phyloP scores from a whole-genome alignment of 805 yeast species.

The Metschnikowia bowlesiae region DNA sequence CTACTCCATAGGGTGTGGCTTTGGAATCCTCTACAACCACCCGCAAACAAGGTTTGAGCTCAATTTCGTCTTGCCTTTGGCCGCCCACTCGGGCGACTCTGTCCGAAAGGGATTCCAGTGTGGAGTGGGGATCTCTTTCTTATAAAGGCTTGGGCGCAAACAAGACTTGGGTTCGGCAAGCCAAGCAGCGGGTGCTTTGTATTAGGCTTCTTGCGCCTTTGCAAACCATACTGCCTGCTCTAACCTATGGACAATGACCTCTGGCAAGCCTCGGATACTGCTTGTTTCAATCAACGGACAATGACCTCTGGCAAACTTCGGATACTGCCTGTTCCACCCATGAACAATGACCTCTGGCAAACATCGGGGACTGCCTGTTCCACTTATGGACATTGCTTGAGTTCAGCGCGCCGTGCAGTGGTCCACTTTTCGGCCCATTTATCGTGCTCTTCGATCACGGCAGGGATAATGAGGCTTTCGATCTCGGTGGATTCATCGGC shows the following conservation, averaged over 20 bases:
- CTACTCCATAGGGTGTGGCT: constrained; percentile 40
- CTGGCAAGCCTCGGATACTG: no score
- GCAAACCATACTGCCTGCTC: no score
- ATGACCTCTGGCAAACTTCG: no score
- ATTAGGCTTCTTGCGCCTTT: no score
- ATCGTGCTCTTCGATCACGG: constrained; percentile 59
- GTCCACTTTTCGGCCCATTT: constrained; percentile 45
- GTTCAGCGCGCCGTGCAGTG: neutral
- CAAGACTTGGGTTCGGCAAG: no score
- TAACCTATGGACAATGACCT: no score
- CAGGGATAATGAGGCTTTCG: constrained; percentile 78
- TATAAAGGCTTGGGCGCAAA: constrained; percentile 23
- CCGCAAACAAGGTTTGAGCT: constrained; percentile 58
- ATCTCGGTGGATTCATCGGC: constrained; percentile 50
- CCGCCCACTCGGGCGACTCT: constrained; percentile 42
- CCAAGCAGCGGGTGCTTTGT: no score
- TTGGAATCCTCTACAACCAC: constrained; percentile 50
- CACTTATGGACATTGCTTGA: no score
- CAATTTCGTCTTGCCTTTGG: constrained; percentile 49
- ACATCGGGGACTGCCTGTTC: no score
- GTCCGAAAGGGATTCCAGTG: constrained; percentile 52
- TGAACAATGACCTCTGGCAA: no score
- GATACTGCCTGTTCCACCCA: no score
- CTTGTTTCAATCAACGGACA: no score
- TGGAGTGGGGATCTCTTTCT: constrained; percentile 56